These are phyloP conservation scores for Cucumis cinereus DNA, from an alignment of 306 rosid genomes.

Conservation along the genomic window DNA sequence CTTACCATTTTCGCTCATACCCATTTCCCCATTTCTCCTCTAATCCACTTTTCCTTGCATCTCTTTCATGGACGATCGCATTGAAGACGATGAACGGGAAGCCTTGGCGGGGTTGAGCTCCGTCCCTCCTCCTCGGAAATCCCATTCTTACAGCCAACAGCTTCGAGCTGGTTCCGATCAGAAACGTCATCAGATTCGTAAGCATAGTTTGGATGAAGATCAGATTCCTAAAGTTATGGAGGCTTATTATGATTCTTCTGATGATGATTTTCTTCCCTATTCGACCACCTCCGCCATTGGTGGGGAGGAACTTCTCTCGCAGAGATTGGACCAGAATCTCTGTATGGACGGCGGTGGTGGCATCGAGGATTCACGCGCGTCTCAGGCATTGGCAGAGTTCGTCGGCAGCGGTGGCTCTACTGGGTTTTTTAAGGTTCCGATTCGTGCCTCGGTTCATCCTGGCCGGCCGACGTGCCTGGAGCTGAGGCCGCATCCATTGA, in stretches of 20 bases:
- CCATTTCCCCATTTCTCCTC: neutral
- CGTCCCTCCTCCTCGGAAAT: slow-evolving; percentile 59
- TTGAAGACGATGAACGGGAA: slow-evolving; percentile 60
- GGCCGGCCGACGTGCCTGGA: slow-evolving; percentile 80
- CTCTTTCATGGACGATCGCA: slow-evolving; percentile 38
- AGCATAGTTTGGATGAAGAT: slow-evolving; percentile 79
- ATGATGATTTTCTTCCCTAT: slow-evolving; percentile 53
- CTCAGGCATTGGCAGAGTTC: slow-evolving; percentile 59
- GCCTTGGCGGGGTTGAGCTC: slow-evolving; percentile 37
- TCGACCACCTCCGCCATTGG: slow-evolving; percentile 20
- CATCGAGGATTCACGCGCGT: slow-evolving; percentile 17
- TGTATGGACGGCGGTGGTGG: slow-evolving; percentile 19
- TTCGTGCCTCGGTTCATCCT: slow-evolving; percentile 74
- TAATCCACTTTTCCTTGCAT: neutral
- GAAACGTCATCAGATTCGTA: slow-evolving; percentile 50
- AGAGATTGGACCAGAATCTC: slow-evolving; percentile 25
- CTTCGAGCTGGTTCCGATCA: slow-evolving; percentile 32
- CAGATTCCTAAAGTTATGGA: slow-evolving; percentile 22
- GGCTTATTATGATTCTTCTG: slow-evolving; percentile 34
- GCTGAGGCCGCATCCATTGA: slow-evolving; percentile 83
- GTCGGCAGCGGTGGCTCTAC: slow-evolving; percentile 53
- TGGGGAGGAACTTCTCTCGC: slow-evolving; percentile 23
- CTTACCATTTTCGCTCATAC: neutral
- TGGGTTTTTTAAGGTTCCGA: slow-evolving; percentile 59
- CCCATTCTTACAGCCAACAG: slow-evolving; percentile 87